Evolutionary conservation across 805 yeast genomes (phyloP), one percentile per base, ranked within the genome.

Genomic region (Starmerella floris): DNA sequence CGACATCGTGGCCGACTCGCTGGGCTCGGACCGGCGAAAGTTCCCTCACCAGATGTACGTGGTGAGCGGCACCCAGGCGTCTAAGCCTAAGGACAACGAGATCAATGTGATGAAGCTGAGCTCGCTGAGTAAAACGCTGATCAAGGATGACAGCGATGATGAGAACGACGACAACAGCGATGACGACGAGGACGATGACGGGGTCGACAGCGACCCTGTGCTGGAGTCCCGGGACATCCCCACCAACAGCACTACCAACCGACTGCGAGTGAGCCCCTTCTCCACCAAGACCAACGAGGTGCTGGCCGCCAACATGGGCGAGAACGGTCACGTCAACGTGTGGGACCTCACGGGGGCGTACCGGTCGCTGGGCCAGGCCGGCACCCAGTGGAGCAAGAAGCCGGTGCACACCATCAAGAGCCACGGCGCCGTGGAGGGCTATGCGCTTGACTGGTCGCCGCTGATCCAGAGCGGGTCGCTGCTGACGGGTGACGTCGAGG

Each of bases 381-480:
- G 97, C 5, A 79, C 70, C 54, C 68, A 72, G 53, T 74, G 88
- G 50, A 81, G 93, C 39, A 83, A 80, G 58, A 74, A 77, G 60
- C 95, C 97, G 17, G 58, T 76, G 10, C 87, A 85, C 63, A 84
- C 94, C 5, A 68, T 91, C 46, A 74, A 74, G 56, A 70, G 65
- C 50, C 98, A 91, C 60, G 96, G 96, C 21, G 79, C 79, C 51
- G 94, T 83, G n/a, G 98, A 91, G 65, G 97, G 98, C 28, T 91
- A 84, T 57, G 98, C 95, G 15, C 62, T 91, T 35, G 98, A 88
- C 62, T 91, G 98, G 98, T 83, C 94, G 1, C 95, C 96, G 34
- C 65, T 80, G 50, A 73, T 77, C 46, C 71, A 70, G 51, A 74
- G 83, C 3, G 97, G 97, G 20, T 71, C 85, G 1, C 65, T 91